These are phyloP conservation scores for Sclerotinia minor DNA, from an alignment of 2,329 filamentous ascomycete species.

Conservation along the genomic window DNA sequence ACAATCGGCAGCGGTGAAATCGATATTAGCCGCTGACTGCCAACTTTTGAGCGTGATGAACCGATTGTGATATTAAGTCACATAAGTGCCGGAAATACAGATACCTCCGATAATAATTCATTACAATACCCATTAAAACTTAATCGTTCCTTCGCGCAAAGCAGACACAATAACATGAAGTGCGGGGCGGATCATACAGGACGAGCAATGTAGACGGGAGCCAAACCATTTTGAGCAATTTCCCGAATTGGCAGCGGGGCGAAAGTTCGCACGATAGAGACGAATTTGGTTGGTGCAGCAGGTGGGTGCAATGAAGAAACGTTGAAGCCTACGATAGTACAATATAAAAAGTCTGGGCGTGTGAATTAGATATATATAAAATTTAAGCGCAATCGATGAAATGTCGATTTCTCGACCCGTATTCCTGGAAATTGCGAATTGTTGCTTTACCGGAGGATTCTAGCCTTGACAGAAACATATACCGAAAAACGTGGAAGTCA, in stretches of 20 bases:
- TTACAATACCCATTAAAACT: background rate
- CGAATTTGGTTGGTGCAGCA: background rate
- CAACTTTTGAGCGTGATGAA: background rate
- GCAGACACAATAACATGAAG: background rate
- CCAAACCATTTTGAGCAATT: background rate
- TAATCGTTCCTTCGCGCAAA: background rate
- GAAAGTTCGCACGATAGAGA: background rate
- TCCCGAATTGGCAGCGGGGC: background rate
- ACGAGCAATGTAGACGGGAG: background rate
- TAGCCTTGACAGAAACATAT: background rate
- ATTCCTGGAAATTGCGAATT: slow-evolving; percentile 3
- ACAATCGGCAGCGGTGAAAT: background rate
- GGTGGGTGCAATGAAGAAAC: background rate
- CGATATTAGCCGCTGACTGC: background rate
- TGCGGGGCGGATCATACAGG: background rate
- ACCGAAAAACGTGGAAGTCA: background rate
- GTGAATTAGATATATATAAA: background rate
- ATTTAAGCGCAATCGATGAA: background rate
- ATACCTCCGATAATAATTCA: background rate
- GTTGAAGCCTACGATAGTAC: slow-evolving; percentile 4
- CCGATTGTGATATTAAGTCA: slow-evolving; percentile 6
- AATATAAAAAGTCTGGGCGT: background rate
- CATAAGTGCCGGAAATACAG: background rate
- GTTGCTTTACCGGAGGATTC: slow-evolving; percentile 4
- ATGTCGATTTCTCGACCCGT: background rate